Conservation (phyloP, 2,329 filamentous ascomycete genomes). For the Ilyonectria destructans region DNA sequence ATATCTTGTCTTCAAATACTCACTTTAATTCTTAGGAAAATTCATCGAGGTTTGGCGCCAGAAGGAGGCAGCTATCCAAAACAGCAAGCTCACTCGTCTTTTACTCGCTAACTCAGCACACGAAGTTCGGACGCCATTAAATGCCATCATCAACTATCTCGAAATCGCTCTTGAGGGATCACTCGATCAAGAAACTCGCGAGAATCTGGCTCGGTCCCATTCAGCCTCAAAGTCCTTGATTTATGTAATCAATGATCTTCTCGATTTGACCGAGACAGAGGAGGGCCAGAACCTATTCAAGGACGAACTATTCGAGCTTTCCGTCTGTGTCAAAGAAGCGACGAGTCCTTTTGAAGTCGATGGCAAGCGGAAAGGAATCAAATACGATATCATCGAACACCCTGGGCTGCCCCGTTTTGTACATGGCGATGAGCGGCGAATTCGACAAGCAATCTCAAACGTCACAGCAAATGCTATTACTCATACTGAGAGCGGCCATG, state of each 20-base stretch:
- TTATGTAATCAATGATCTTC: slow-evolving; percentile 93
- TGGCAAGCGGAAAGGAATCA: slow-evolving; percentile 81
- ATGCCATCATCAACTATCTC: slow-evolving; percentile 95
- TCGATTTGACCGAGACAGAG: slow-evolving; percentile 91
- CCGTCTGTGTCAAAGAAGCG: slow-evolving; percentile 81
- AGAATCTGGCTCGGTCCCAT: slow-evolving; percentile 88
- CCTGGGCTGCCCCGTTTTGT: slow-evolving; percentile 80
- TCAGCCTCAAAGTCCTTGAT: slow-evolving; percentile 94
- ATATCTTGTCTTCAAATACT: not conserved
- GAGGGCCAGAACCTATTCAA: slow-evolving; percentile 85
- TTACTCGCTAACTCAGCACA: slow-evolving; percentile 91
- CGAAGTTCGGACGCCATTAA: slow-evolving; percentile 91
- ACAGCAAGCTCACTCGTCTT: slow-evolving; percentile 83
- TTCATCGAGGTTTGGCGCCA: slow-evolving; percentile 96
- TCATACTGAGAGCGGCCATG: slow-evolving; percentile 77
- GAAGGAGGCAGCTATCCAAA: slow-evolving; percentile 88
- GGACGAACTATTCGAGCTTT: slow-evolving; percentile 84
- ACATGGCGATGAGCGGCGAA: slow-evolving; percentile 83
- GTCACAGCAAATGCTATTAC: slow-evolving; percentile 89
- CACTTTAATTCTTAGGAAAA: slow-evolving; percentile 60
- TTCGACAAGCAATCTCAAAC: slow-evolving; percentile 89
- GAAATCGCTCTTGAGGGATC: slow-evolving; percentile 90
- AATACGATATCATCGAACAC: slow-evolving; percentile 78
- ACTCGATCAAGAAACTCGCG: slow-evolving; percentile 86
- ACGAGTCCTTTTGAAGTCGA: slow-evolving; percentile 82